phyloP scores from a whole-genome alignment of 331 rosid genomes.

The Dryas integrifolia region DNA sequence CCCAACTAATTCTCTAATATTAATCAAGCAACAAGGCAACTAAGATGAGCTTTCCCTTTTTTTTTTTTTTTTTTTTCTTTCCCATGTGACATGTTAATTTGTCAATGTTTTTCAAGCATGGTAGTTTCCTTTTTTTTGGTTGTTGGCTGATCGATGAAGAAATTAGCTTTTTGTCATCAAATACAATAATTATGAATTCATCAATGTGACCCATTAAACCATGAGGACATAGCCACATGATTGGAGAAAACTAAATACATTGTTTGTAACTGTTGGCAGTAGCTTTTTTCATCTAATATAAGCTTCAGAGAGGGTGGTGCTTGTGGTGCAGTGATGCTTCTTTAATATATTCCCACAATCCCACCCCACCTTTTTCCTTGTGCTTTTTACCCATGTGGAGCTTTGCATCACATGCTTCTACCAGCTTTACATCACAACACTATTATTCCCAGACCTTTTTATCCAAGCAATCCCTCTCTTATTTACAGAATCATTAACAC shows the following conservation, averaged over 20 bases:
- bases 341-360: conserved; percentile 15
- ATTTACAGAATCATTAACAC: conserved; percentile 24
- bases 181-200: too few species aligned
- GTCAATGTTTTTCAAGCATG: too few species aligned
- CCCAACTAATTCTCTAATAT: conserved; percentile 1
- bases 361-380: conserved; percentile 3
- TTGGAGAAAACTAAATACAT: conserved; percentile 3
- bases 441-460: conserved; percentile 29
- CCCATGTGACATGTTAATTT: too few species aligned
- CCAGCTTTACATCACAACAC: conserved; percentile 42
- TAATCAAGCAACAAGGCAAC: not conserved
- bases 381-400: conserved; percentile 35
- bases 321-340: conserved; percentile 6
- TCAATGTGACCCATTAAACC: too few species aligned
- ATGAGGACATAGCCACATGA: too few species aligned
- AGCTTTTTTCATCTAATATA: not conserved
- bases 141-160: too few species aligned
- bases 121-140: too few species aligned
- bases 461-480: conserved; percentile 14
- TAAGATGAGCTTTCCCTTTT: not conserved
- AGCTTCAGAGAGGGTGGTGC: conserved; percentile 2
- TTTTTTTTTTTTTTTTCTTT: too few species aligned
- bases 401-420: conserved; percentile 46
- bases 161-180: too few species aligned
- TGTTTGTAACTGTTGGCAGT: not conserved